Base-by-base conservation (phyloP, 1,284 basidiomycete genomes). In the Somion occarium region DNA sequence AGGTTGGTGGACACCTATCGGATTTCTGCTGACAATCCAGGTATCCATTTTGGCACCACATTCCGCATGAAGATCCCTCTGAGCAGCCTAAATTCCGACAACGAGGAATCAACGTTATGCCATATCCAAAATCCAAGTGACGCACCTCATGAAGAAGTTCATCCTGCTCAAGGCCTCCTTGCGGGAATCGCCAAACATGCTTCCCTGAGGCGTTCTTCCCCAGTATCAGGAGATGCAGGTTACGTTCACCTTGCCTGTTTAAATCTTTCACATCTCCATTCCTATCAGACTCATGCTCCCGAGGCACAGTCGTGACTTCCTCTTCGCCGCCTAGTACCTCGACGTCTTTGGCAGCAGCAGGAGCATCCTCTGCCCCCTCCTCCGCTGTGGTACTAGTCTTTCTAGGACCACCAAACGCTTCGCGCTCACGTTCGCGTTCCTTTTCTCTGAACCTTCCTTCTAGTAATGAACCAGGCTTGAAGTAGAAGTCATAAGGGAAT, bases 401-500 rank as follows among this genome's bases (percentile, higher is more conserved):
- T 24, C 42, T 19, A 15, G 57, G 53, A 1, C 60, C 54, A 12
- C 91, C 90, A 66, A 92, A 93, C 1, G 83, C 83, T 50, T 75
- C 72, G 37, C 74, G 71, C 61, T 93, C 90, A 47, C 85, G 78
- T 56, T 75, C 73, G 51, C 82, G 78, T 63, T 93, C 88, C 60
- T 91, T 83, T 48, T 80, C 68, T 45, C 76, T 82, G 66, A 94
- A 98, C 46, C 88, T 80, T 39, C 85, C 84, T 65, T 95, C 88
- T 27, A 96, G 81, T 2, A 93, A 77, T 0, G 92, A 92, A 1
- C 94, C 95, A 53, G 87, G 84, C 69, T 95, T 95, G 79, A 98
- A 98, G 76, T 97, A 98, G 69, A 97, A 96, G 41, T 93, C 85
- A 51, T 83, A 80, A 15, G 92, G 88, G 68, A 93, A 87, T 0